Evolutionary conservation across 1,284 basidiomycete genomes (phyloP), one percentile per base, ranked within the genome.

Genomic region (Malassezia vespertilionis): DNA sequence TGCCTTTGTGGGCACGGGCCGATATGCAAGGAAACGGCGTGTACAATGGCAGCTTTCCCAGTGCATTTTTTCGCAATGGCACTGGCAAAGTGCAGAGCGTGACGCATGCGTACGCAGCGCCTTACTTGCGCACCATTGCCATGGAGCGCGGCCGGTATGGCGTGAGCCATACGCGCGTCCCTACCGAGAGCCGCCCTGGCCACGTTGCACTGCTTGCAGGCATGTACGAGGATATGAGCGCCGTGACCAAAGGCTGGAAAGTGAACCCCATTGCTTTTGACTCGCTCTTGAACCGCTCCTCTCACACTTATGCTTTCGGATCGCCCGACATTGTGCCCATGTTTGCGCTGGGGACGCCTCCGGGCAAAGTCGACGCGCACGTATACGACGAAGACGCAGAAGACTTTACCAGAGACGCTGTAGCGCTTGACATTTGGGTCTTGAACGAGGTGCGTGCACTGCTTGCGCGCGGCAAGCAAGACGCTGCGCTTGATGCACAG

Each of bases 191-290:
- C 71, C 74, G 87, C 20, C 86, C 86, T 2, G 87, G 86, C 6
- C 87, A 75, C 44, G 86, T 90, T 23, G 86, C 86, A 22, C 78
- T 90, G 52, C 87, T 90, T 58, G 87, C 82, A 28, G 86, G 86
- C 7, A 87, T 89, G 84, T 89, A 90, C 66, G 87, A 90, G 71
- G 86, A 90, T 60, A 85, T 87, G 5, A 86, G 83, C 5, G 86
- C 86, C 11, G 86, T 90, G 23, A 87, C 82, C 0, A 54, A 84
- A 82, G 79, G 85, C 44, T 87, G 85, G 85, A 87, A 87, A 75
- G 78, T 80, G 5, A 90, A 90, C 72, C 87, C 86, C 22, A 83
- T 87, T 26, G 79, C 85, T 52, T 90, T 90, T 65, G 86, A 90
- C 70, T 88, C 86, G 1, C 79, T 89, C 3, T 83, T 90, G 68